phyloP scores from a whole-genome alignment of 495 filamentous ascomycete species.

The Aspergillus kassunensis region DNA sequence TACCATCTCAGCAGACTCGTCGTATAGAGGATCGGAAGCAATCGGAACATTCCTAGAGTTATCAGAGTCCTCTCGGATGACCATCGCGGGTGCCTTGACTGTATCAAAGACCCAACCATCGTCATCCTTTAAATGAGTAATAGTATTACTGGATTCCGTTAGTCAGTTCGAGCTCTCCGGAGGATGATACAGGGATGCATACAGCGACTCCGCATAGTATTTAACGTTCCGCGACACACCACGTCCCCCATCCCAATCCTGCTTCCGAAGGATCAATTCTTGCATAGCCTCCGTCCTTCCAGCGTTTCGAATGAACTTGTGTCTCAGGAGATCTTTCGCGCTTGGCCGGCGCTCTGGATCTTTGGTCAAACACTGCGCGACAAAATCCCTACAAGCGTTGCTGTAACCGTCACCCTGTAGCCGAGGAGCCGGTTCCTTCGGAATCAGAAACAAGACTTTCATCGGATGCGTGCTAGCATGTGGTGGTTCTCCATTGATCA shows the following conservation, averaged over 20 bases:
- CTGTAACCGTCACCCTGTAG: slow-evolving; percentile 83
- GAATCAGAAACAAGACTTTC: slow-evolving; percentile 98
- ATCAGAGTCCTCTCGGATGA: slow-evolving; percentile 35
- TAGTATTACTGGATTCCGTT: slow-evolving; percentile 47
- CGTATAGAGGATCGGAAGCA: slow-evolving; percentile 19
- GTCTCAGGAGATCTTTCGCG: slow-evolving; percentile 84
- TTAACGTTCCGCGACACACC: slow-evolving; percentile 58
- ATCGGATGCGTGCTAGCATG: slow-evolving; percentile 90
- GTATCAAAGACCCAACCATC: slow-evolving; percentile 99
- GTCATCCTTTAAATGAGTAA: slow-evolving; percentile 56
- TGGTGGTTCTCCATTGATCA: slow-evolving; percentile 89
- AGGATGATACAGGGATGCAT: slow-evolving; percentile 25
- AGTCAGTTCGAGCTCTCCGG: slow-evolving; percentile 13
- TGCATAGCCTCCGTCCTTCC: slow-evolving; percentile 80
- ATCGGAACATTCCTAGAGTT: slow-evolving; percentile 32
- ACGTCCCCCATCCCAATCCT: slow-evolving; percentile 68
- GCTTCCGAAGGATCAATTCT: slow-evolving; percentile 81
- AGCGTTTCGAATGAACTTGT: slow-evolving; percentile 82
- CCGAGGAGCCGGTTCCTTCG: slow-evolving; percentile 80
- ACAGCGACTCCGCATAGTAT: slow-evolving; percentile 88
- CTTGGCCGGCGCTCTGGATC: slow-evolving; percentile 79
- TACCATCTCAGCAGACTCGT: slow-evolving; percentile 38
- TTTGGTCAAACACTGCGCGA: slow-evolving; percentile 83
- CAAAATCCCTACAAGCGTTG: slow-evolving; percentile 89
- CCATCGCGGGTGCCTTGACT: slow-evolving; percentile 61